These are phyloP conservation scores for Melampsora larici-populina DNA, from an alignment of 1,284 basidiomycete species.

Conservation along the genomic window DNA sequence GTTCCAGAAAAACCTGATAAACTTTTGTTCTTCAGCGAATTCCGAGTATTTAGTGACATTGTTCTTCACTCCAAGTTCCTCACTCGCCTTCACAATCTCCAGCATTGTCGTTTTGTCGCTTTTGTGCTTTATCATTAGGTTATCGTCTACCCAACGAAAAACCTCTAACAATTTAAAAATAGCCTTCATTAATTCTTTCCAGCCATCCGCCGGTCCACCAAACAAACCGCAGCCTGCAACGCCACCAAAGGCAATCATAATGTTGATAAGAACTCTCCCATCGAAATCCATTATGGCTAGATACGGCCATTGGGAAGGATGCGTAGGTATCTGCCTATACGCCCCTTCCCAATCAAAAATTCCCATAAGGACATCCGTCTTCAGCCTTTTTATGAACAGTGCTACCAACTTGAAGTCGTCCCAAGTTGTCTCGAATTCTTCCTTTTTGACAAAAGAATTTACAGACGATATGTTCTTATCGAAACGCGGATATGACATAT, in stretches of 20 bases:
- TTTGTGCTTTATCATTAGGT: no score
- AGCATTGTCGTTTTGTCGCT: no score
- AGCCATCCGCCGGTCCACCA: not conserved
- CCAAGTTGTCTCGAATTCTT: no score
- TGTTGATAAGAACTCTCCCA: not conserved
- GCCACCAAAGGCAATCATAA: not conserved
- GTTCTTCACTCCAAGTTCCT: not conserved
- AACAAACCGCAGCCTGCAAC: slow-evolving; percentile 5
- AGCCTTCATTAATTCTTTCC: not conserved
- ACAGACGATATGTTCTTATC: no score
- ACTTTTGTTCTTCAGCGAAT: not conserved
- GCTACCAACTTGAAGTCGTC: no score
- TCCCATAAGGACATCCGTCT: not conserved
- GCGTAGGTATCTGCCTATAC: not conserved
- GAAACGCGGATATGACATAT: no score
- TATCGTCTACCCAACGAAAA: no score
- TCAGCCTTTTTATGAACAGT: no score
- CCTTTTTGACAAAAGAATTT: no score
- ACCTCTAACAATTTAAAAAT: not conserved
- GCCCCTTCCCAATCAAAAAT: slow-evolving; percentile 15
- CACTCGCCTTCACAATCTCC: no score
- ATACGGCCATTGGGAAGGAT: not conserved
- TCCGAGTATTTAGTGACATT: not conserved
- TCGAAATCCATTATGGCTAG: not conserved
- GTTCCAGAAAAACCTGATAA: no score